Conservation (phyloP, 2,329 filamentous ascomycete genomes). For the Alternaria infectoria region DNA sequence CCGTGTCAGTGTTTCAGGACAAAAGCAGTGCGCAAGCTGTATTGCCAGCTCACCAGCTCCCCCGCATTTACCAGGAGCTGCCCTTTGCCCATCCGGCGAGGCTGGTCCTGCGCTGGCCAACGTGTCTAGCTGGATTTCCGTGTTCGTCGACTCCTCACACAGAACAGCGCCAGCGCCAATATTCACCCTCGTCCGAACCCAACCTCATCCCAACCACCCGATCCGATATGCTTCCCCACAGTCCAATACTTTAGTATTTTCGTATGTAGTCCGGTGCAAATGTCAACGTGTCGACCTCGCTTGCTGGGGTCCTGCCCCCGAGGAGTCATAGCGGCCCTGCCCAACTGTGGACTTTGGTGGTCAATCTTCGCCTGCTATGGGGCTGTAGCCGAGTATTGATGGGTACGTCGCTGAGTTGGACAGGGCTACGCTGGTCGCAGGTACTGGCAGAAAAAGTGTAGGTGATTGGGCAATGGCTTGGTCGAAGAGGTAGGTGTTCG, state of each 20-base stretch:
- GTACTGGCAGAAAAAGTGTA: conserved; percentile 33
- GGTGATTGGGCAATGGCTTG: conserved; percentile 26
- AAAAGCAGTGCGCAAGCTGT: conserved; percentile 10
- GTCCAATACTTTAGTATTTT: conserved; percentile 2
- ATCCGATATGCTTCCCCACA: conserved; percentile 8
- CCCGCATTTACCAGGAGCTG: conserved; percentile 10
- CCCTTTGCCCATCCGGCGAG: background rate
- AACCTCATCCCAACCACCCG: conserved; percentile 6
- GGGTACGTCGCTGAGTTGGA: conserved; percentile 1
- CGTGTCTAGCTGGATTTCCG: conserved; percentile 2
- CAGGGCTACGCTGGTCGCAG: conserved; percentile 34
- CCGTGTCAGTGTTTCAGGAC: conserved; percentile 4
- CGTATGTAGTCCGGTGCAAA: conserved; percentile 6
- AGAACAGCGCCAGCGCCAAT: background rate
- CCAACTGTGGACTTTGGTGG: conserved; percentile 3
- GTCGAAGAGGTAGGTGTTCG: conserved; percentile 7
- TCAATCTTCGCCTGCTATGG: background rate
- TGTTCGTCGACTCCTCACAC: background rate
- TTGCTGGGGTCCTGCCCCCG: background rate
- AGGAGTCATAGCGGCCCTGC: conserved; percentile 2
- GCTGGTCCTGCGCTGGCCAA: background rate
- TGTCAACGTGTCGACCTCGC: conserved; percentile 14
- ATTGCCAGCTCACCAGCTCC: conserved; percentile 15
- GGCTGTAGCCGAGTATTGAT: background rate
- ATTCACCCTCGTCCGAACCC: background rate